Conservation (phyloP, 257 asterid species). For the Oldenlandia corymbosa region DNA sequence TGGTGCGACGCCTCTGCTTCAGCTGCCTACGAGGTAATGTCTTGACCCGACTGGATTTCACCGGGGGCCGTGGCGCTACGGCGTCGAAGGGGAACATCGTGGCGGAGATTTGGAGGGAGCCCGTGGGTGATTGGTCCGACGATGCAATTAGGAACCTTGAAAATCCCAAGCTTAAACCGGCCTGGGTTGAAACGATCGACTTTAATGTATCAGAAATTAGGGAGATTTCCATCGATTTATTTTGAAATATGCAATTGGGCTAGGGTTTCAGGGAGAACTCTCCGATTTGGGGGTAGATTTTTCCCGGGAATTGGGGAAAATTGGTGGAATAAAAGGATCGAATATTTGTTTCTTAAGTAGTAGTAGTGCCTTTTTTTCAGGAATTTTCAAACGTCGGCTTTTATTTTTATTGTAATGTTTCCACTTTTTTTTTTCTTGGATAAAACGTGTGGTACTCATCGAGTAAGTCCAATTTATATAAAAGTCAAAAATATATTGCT, state of each 20-base stretch:
- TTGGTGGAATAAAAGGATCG: background rate
- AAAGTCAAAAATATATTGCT: too few relatives aligned
- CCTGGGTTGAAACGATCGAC: slow-evolving; percentile 45
- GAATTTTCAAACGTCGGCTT: slow-evolving; percentile 1
- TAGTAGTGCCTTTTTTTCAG: background rate
- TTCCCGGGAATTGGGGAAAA: slow-evolving; percentile 18
- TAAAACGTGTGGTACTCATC: slow-evolving; percentile 13
- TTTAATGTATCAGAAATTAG: slow-evolving; percentile 53
- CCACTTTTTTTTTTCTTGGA: background rate
- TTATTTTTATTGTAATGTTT: background rate
- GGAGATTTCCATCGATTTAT: slow-evolving; percentile 62
- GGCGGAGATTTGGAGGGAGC: slow-evolving; percentile 39
- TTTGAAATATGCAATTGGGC: slow-evolving; percentile 19
- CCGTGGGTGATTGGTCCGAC: slow-evolving; percentile 24
- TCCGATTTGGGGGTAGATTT: slow-evolving; percentile 23
- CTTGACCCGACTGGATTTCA: slow-evolving; percentile 21
- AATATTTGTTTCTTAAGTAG: background rate
- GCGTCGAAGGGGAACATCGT: slow-evolving; percentile 18
- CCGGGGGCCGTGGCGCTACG: slow-evolving; percentile 46
- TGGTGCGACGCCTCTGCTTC: slow-evolving; percentile 47
- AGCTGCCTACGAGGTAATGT: slow-evolving; percentile 44
- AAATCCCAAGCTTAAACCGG: slow-evolving; percentile 17
- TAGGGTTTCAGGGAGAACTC: slow-evolving; percentile 16
- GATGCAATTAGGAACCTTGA: slow-evolving; percentile 37
- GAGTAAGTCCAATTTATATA: background rate